A percentile compares a stretch with the other conserved stretches of the same genome.
Conservation (phyloP, 768 basidiomycete species). For the Pholiota conissans region DNA sequence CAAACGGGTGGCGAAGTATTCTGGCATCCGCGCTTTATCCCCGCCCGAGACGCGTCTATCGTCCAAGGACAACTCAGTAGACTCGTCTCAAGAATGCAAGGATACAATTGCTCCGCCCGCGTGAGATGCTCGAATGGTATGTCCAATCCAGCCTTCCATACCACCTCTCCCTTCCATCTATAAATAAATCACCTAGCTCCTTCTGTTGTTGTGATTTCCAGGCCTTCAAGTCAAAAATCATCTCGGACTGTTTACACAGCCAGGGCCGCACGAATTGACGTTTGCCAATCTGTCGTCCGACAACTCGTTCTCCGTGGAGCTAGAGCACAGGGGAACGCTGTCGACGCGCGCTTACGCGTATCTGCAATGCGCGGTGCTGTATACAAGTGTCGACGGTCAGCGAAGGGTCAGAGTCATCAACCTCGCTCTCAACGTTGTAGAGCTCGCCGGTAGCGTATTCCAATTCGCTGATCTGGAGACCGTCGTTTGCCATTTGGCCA, state of each 20-base stretch:
- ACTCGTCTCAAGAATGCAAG: constrained; percentile 67
- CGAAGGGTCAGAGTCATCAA: constrained; percentile 86
- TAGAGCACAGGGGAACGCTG: constrained; percentile 71
- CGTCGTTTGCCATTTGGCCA: constrained; percentile 68
- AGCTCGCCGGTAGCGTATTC: constrained; percentile 90
- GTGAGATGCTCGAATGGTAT: constrained; percentile 86
- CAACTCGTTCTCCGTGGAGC: constrained; percentile 71
- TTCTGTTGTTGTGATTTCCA: constrained; percentile 21
- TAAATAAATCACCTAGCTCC: constrained; percentile 22
- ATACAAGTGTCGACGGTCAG: constrained; percentile 77
- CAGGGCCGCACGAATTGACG: constrained; percentile 69
- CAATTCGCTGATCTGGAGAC: constrained; percentile 90
- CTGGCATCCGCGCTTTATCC: constrained; percentile 89
- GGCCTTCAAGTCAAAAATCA: constrained; percentile 67
- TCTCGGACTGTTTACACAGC: constrained; percentile 72
- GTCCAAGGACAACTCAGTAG: constrained; percentile 78
- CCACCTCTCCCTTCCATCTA: constrained; percentile 8
- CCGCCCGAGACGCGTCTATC: constrained; percentile 58
- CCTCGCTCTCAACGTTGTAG: constrained; percentile 76
- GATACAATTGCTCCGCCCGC: constrained; percentile 77
- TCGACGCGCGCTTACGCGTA: constrained; percentile 73
- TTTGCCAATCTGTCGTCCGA: constrained; percentile 82
- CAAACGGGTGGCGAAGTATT: constrained; percentile 89
- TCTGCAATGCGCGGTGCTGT: constrained; percentile 85
- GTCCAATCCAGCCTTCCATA: constrained; percentile 14